Conservation (phyloP, 345 rosid species). For the Gossypium longicalyx region DNA sequence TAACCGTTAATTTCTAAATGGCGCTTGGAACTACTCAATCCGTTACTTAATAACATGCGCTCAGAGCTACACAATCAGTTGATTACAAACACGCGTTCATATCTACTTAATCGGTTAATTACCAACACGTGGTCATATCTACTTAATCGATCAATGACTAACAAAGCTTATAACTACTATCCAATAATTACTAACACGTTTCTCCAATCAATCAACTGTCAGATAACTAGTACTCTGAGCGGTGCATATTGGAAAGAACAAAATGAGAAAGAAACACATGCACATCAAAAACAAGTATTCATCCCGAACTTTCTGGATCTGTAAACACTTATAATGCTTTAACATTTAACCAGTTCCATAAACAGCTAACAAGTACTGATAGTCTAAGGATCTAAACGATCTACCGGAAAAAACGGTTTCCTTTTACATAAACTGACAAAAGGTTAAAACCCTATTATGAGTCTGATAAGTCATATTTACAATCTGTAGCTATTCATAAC, state of each 20-base stretch:
- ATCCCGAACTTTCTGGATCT: not conserved
- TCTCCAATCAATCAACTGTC: not conserved
- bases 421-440: constrained; percentile 7
- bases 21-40: not conserved
- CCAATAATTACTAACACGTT: not conserved
- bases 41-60: not conserved
- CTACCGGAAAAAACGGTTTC: not conserved
- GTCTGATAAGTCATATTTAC: constrained; percentile 9
- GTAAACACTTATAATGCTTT: not conserved
- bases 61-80: not conserved
- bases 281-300: not conserved
- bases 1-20: not conserved
- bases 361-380: constrained; percentile 8
- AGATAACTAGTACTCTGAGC: not conserved
- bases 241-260: not conserved
- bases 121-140: not conserved
- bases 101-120: not conserved
- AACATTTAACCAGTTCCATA: constrained; percentile 1
- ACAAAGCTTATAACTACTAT: not conserved
- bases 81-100: not conserved
- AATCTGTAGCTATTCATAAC: constrained; percentile 12
- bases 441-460: not conserved
- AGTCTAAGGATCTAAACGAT: not conserved
- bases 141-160: not conserved
- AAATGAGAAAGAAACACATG: not conserved